phyloP scores from a whole-genome alignment of 2,329 filamentous ascomycete genomes.

The Cercospora sp. region DNA sequence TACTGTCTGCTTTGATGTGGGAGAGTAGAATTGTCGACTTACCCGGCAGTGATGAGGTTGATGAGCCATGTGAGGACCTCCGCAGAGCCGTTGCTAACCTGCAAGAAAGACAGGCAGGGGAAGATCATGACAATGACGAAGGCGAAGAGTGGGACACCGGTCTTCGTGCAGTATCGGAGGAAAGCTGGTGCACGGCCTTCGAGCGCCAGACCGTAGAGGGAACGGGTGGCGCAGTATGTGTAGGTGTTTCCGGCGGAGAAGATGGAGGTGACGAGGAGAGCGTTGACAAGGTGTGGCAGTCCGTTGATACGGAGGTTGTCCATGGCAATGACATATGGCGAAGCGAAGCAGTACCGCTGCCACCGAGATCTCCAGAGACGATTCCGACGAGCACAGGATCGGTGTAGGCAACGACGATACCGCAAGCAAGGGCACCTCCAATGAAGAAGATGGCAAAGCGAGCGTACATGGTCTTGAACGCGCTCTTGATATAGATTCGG shows the following conservation, averaged over 20 bases:
- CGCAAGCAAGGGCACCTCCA: conserved; percentile 48
- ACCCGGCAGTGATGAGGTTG: conserved; percentile 48
- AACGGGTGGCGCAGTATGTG: conserved; percentile 55
- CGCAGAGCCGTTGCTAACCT: conserved; percentile 35
- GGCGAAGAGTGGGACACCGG: conserved; percentile 61
- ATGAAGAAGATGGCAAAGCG: conserved; percentile 54
- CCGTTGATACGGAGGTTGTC: conserved; percentile 46
- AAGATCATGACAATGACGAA: conserved; percentile 50
- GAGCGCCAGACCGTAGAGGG: conserved; percentile 54
- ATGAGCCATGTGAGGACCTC: conserved; percentile 47
- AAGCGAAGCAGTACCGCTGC: conserved; percentile 36
- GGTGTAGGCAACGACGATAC: conserved; percentile 45
- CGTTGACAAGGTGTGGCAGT: conserved; percentile 43
- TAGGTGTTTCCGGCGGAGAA: conserved; percentile 58
- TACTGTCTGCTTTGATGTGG: conserved; percentile 52
- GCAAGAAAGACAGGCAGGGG: conserved; percentile 39
- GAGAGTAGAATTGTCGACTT: conserved; percentile 33
- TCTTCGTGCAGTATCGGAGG: conserved; percentile 59
- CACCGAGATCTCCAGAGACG: conserved; percentile 23
- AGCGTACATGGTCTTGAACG: conserved; percentile 54
- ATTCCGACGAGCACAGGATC: conserved; percentile 37
- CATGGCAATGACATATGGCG: conserved; percentile 46
- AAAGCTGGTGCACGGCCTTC: conserved; percentile 56
- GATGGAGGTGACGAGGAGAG: conserved; percentile 51
- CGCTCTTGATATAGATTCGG: conserved; percentile 49